Percentiles rank a stretch among this genome's conserved stretches.
Evolutionary conservation across 1,284 basidiomycete genomes (phyloP).

Genomic region (Heterobasidion parviporum): DNA sequence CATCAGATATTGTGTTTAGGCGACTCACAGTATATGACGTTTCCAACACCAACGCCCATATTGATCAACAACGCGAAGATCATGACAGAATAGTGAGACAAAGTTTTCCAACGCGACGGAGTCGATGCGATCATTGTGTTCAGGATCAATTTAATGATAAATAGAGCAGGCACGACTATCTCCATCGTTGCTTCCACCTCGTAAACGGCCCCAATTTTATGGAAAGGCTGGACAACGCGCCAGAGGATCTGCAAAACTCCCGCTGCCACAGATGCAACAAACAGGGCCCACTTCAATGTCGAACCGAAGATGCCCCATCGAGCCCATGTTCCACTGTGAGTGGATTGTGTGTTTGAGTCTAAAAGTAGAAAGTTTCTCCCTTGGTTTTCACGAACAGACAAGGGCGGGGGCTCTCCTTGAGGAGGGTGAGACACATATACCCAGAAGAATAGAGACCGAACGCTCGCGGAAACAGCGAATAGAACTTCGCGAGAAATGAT

Average conservation of each 20-base stretch:
- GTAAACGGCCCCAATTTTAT: slow-evolving; percentile 43
- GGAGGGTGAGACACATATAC: slow-evolving; percentile 50
- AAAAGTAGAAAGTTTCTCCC: slow-evolving; percentile 13
- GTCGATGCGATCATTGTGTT: slow-evolving; percentile 42
- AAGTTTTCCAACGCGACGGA: slow-evolving; percentile 32
- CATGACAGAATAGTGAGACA: slow-evolving; percentile 43
- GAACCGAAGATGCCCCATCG: slow-evolving; percentile 52
- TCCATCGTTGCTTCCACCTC: slow-evolving; percentile 48
- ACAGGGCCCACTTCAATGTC: slow-evolving; percentile 40
- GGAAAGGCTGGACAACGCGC: slow-evolving; percentile 39
- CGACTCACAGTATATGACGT: slow-evolving; percentile 44
- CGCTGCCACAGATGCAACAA: slow-evolving; percentile 36
- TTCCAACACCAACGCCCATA: slow-evolving; percentile 45
- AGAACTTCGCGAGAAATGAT: slow-evolving; percentile 51
- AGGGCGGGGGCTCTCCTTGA: slow-evolving; percentile 26
- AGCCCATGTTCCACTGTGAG: slow-evolving; percentile 54
- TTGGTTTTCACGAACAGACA: slow-evolving; percentile 7
- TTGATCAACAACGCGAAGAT: slow-evolving; percentile 46
- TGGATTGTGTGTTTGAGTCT: slow-evolving; percentile 9
- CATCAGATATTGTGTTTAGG: not conserved
- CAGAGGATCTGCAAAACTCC: slow-evolving; percentile 56
- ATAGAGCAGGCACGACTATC: slow-evolving; percentile 46
- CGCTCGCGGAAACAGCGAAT: slow-evolving; percentile 46
- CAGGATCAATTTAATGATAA: slow-evolving; percentile 54
- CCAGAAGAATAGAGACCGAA: slow-evolving; percentile 66